Conservation (phyloP, 192 early-diverging fungal species). For the Obelidium mucronatum region DNA sequence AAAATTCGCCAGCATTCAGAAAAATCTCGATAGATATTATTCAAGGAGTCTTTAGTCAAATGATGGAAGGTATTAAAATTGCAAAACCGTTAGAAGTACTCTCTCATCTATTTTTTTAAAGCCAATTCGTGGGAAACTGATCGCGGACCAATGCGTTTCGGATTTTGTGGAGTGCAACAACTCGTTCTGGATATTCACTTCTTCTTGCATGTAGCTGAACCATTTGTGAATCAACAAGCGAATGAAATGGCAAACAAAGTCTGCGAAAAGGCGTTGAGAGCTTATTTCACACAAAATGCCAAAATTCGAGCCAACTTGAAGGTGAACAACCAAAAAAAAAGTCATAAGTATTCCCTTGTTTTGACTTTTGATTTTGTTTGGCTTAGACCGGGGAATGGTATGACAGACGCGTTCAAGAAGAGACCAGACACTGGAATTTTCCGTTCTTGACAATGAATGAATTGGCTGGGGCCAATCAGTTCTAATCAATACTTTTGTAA, state of each 20-base stretch:
- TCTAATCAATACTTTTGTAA: too few species aligned
- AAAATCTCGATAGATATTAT: conserved; percentile 20
- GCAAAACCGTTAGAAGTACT: neutral
- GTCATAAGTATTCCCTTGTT: neutral
- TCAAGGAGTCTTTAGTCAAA: conserved; percentile 12
- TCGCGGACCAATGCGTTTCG: conserved; percentile 47
- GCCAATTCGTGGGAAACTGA: conserved; percentile 40
- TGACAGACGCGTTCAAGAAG: conserved; percentile 53
- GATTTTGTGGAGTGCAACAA: conserved; percentile 63
- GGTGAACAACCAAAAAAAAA: too few species aligned
- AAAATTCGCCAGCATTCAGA: conserved; percentile 21
- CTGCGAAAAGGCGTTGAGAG: conserved; percentile 57
- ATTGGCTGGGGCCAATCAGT: conserved; percentile 1
- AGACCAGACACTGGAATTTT: conserved; percentile 27
- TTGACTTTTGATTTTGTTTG: conserved; percentile 20
- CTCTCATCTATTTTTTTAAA: neutral
- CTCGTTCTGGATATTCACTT: conserved; percentile 66
- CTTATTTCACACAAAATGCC: conserved; percentile 53
- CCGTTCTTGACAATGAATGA: conserved; percentile 28
- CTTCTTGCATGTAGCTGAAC: conserved; percentile 49
- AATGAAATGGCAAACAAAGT: conserved; percentile 54
- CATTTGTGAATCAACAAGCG: conserved; percentile 43
- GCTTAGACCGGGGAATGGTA: conserved; percentile 57
- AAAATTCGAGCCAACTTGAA: conserved; percentile 48
- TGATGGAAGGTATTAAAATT: conserved; percentile 32